phyloP scores from a whole-genome alignment of 2,329 filamentous ascomycete genomes.

The Chalara sp. region DNA sequence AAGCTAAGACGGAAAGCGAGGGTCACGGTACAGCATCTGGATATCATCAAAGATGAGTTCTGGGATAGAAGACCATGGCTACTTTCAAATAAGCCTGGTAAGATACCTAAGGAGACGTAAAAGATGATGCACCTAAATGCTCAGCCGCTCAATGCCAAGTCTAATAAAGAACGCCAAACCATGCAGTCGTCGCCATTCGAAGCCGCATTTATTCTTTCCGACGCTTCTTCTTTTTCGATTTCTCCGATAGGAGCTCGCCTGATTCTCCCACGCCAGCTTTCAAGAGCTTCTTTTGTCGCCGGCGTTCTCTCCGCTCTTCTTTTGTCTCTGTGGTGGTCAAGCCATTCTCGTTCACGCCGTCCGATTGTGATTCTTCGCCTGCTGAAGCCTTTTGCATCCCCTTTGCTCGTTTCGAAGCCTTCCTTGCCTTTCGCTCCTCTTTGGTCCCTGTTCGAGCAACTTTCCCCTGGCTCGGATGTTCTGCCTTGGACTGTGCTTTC shows the following conservation, averaged over 20 bases:
- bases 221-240: constrained; percentile 25
- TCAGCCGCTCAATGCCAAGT: constrained; percentile 4
- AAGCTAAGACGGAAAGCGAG: constrained; percentile 76
- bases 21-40: constrained; percentile 77
- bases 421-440: constrained; percentile 30
- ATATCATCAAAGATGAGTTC: constrained; percentile 94
- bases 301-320: background rate
- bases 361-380: constrained; percentile 12
- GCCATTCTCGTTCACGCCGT: background rate
- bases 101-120: constrained; percentile 51
- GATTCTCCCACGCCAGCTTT: constrained; percentile 13
- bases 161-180: constrained; percentile 18
- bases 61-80: constrained; percentile 87
- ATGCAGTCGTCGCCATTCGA: background rate
- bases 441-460: constrained; percentile 16
- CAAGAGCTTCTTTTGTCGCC: constrained; percentile 25
- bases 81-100: constrained; percentile 66
- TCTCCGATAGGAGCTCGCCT: constrained; percentile 19
- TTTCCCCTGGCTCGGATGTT: background rate
- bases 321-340: constrained; percentile 15
- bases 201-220: constrained; percentile 13
- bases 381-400: constrained; percentile 9
- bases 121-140: constrained; percentile 1
- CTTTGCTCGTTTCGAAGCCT: constrained; percentile 29
- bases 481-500: constrained; percentile 6